phyloP scores from a whole-genome alignment of 2,329 filamentous ascomycete species.

The Aspergillus luchuensis region DNA sequence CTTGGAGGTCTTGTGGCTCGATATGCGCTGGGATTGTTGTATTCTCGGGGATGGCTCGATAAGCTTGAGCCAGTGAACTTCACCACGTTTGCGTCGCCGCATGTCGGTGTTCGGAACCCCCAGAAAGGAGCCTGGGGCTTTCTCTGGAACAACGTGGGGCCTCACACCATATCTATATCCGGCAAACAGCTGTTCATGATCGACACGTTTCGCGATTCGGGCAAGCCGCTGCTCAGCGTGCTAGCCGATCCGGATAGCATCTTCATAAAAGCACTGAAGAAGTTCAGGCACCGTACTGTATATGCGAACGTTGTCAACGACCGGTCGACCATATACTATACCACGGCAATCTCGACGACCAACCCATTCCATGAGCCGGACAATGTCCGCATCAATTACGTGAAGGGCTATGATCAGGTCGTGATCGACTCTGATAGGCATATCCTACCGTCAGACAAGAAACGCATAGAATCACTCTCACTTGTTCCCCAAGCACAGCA shows the following conservation, averaged over 20 bases:
- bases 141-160: constrained; percentile 81
- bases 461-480: constrained; percentile 13
- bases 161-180: constrained; percentile 76
- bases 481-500: constrained; percentile 38
- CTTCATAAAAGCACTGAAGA: constrained; percentile 76
- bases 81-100: constrained; percentile 85
- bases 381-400: constrained; percentile 69
- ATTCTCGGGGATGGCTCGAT: constrained; percentile 78
- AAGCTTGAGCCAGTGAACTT: constrained; percentile 87
- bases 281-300: constrained; percentile 73
- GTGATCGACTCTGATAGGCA: constrained; percentile 62
- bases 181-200: constrained; percentile 86
- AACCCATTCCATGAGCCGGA: constrained; percentile 75
- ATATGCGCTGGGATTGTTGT: constrained; percentile 81
- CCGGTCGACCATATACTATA: constrained; percentile 78
- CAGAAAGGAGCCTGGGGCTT: constrained; percentile 66
- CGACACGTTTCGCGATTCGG: constrained; percentile 81
- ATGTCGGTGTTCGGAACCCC: constrained; percentile 74
- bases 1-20: constrained; percentile 83
- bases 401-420: constrained; percentile 72
- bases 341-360: constrained; percentile 72
- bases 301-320: constrained; percentile 92
- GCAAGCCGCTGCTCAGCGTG: constrained; percentile 75
- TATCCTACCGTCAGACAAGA: constrained; percentile 31
- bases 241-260: constrained; percentile 82